Conservation (phyloP, 805 yeast genomes). For the Cyberlindnera misumaiensis region DNA sequence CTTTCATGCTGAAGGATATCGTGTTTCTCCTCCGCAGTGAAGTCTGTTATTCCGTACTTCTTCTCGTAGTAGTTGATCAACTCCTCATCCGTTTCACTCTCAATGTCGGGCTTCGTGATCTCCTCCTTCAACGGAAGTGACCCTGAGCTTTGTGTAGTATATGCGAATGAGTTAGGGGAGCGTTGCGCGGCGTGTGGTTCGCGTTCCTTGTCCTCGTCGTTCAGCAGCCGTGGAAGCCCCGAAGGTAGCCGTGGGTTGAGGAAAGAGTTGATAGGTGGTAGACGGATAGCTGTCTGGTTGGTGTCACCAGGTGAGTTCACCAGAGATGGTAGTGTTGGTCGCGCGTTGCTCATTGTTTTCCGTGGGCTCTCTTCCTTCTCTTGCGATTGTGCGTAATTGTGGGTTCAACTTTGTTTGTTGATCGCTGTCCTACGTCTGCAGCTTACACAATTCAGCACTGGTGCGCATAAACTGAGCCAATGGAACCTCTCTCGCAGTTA, state of each 20-base stretch:
- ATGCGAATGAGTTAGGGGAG: not conserved
- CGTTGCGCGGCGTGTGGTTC: not conserved
- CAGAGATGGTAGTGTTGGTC: constrained; percentile 13
- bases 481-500: too few relatives aligned
- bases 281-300: constrained; percentile 17
- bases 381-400: not conserved
- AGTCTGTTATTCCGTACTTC: constrained; percentile 21
- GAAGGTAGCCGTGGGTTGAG: constrained; percentile 6
- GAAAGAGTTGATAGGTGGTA: constrained; percentile 34
- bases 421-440: constrained; percentile 1
- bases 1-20: constrained; percentile 25
- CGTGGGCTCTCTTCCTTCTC: not conserved
- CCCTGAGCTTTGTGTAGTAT: not conserved
- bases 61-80: constrained; percentile 22
- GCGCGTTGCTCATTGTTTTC: constrained; percentile 6
- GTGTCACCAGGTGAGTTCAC: constrained; percentile 4
- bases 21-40: constrained; percentile 24
- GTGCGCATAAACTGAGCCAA: too few relatives aligned
- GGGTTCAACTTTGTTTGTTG: not conserved
- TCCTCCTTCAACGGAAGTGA: constrained; percentile 13
- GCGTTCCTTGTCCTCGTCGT: not conserved
- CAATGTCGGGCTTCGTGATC: constrained; percentile 20
- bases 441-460: too few relatives aligned
- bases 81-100: constrained; percentile 21
- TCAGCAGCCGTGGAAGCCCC: not conserved